Evolutionary conservation across 2,329 filamentous ascomycete species (phyloP), one percentile per base, ranked within the genome.

Genomic region (Calonectria pauciramosa): DNA sequence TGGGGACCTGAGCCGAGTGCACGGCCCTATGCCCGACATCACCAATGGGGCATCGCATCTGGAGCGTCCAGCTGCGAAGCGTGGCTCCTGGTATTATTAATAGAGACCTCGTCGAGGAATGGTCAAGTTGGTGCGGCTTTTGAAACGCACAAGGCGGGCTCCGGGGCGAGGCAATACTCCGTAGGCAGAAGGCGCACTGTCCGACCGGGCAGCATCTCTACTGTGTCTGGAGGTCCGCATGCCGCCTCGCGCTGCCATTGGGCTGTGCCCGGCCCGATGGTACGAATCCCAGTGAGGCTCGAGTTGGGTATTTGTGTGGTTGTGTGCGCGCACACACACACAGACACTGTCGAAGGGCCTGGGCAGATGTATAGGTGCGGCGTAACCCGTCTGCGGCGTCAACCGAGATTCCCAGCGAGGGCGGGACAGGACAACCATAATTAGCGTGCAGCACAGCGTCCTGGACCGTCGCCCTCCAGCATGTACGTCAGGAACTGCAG

Each of bases 81-180:
- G 64, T 72, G 32, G 76, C 73, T 73, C 34, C 59, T 72, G 70
- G 63, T 75, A 81, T 77, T 81, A 81, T 80, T 81, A 75, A 76
- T 77, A 74, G 69, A 76, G 77, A 71, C 70, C 69, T 74, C 64
- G 63, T 51, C 75, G 47, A 75, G 75, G 44, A 56, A 71, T 63
- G 64, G 34, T 16, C 47, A 67, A 44, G 23, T 28, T 64, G 64
- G 72, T 71, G 70, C 76, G 75, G 72, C 60, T 73, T 78, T 77
- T 77, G 77, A 77, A 75, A 74, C 73, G 66, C 72, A 66, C 70
- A 67, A 71, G 70, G 74, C 63, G 63, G 75, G 28, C 59, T 65
- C 41, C 44, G 47, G 49, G 28, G 32, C 16, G 51, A 70, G 49
- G 28, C 28, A 59, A 30, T 14, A 51, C 59, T 41, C 67, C 66